Evolutionary conservation across 1,139 yeast genomes (phyloP).

Genomic region (Kurtzmaniella quercitrusa): DNA sequence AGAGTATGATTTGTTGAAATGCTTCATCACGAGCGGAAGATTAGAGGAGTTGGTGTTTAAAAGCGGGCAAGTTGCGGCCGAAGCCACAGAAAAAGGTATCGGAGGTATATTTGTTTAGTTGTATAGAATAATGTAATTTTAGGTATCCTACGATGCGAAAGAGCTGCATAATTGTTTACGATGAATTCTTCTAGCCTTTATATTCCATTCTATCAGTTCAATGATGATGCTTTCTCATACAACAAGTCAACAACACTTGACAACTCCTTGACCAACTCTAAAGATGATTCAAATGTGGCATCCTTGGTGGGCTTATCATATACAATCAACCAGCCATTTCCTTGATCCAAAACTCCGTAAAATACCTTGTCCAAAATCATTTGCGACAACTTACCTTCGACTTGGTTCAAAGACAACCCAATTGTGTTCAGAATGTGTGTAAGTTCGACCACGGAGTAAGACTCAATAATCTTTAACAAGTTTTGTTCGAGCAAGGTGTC

Average conservation of each 20-base stretch:
- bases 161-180: no score
- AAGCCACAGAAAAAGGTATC: constrained; percentile 39
- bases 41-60: constrained; percentile 57
- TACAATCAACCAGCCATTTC: constrained; percentile 94
- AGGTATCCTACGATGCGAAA: no score
- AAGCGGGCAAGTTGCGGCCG: constrained; percentile 55
- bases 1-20: constrained; percentile 36
- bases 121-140: constrained; percentile 1
- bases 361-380: constrained; percentile 95
- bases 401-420: constrained; percentile 83
- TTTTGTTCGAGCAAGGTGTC: constrained; percentile 92
- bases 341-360: constrained; percentile 95
- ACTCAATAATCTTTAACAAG: constrained; percentile 90
- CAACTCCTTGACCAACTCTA: constrained; percentile 83
- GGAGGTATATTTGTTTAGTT: constrained; percentile 29
- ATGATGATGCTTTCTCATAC: constrained; percentile 87
- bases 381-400: constrained; percentile 91
- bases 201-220: constrained; percentile 37
- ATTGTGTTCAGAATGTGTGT: constrained; percentile 83
- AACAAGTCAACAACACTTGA: constrained; percentile 85
- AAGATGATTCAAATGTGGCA: constrained; percentile 83
- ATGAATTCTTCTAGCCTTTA: not conserved
- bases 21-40: constrained; percentile 60
- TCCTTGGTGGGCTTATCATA: constrained; percentile 88
- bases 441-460: constrained; percentile 91